phyloP scores from a whole-genome alignment of 306 rosid genomes.

The Dicorynia guianensis region DNA sequence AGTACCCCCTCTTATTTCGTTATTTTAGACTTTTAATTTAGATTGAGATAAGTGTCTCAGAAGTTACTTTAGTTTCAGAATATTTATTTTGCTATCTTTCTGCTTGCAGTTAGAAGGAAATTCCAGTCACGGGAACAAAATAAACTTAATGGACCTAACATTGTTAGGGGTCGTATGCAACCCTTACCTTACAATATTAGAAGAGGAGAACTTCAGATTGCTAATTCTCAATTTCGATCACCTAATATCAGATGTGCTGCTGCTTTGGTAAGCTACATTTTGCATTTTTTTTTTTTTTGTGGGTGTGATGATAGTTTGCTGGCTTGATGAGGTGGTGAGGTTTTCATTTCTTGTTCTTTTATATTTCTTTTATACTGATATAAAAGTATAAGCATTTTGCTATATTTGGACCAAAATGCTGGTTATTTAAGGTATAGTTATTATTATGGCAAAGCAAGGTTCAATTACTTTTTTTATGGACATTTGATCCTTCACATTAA shows the following conservation, averaged over 20 bases:
- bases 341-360: background rate
- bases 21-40: background rate
- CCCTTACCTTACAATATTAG: constrained; percentile 44
- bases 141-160: constrained; percentile 37
- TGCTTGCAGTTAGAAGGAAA: constrained; percentile 35
- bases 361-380: background rate
- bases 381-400: background rate
- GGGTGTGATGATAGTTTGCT: constrained; percentile 18
- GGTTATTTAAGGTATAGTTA: background rate
- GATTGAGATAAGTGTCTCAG: constrained; percentile 6
- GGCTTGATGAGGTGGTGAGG: background rate
- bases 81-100: constrained; percentile 15
- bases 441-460: background rate
- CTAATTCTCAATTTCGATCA: constrained; percentile 42
- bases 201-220: constrained; percentile 38
- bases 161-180: constrained; percentile 33
- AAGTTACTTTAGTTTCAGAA: constrained; percentile 20
- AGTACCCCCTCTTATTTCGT: no score
- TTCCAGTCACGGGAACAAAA: constrained; percentile 25
- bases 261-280: constrained; percentile 59
- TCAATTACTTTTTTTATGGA: background rate
- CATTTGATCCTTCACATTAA: constrained; percentile 13
- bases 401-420: background rate
- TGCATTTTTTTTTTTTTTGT: background rate
- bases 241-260: constrained; percentile 51